Conservation (phyloP, 2,329 filamentous ascomycete species). For the Simplicillium sp. region DNA sequence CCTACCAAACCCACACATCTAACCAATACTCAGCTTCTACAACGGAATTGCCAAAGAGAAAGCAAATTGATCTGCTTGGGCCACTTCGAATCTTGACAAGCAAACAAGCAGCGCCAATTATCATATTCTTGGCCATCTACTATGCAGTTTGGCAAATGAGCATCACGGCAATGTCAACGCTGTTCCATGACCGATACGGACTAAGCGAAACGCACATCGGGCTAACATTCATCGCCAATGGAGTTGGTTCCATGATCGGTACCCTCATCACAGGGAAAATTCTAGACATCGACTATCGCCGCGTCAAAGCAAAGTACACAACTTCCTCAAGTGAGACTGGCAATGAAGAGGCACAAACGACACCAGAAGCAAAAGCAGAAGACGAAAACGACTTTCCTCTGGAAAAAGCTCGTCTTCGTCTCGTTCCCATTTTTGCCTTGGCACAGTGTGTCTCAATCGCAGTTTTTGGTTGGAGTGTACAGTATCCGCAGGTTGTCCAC, state of each 20-base stretch:
- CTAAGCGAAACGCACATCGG: constrained; percentile 35
- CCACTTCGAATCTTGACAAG: constrained; percentile 36
- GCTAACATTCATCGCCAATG: constrained; percentile 44
- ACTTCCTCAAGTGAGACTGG: neutral
- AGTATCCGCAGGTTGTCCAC: constrained; percentile 28
- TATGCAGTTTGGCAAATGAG: constrained; percentile 47
- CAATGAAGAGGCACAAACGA: constrained; percentile 1
- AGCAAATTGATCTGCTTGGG: constrained; percentile 31
- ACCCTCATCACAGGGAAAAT: constrained; percentile 41
- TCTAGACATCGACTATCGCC: constrained; percentile 40
- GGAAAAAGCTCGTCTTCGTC: constrained; percentile 40
- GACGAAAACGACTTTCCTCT: constrained; percentile 29
- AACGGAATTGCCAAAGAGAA: constrained; percentile 8
- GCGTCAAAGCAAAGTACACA: constrained; percentile 18
- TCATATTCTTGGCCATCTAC: constrained; percentile 37
- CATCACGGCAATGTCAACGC: constrained; percentile 40
- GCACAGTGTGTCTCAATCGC: constrained; percentile 36
- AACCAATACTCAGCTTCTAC: too few relatives aligned
- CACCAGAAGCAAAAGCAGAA: neutral
- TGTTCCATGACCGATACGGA: constrained; percentile 33
- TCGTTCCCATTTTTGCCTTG: constrained; percentile 32
- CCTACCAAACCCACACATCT: constrained; percentile 22
- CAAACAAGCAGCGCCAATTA: constrained; percentile 31
- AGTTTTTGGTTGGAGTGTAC: constrained; percentile 43
- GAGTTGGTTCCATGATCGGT: constrained; percentile 42